Base-by-base conservation (phyloP, 352 stramenopile species). In the Phytophthora fragariae region DNA sequence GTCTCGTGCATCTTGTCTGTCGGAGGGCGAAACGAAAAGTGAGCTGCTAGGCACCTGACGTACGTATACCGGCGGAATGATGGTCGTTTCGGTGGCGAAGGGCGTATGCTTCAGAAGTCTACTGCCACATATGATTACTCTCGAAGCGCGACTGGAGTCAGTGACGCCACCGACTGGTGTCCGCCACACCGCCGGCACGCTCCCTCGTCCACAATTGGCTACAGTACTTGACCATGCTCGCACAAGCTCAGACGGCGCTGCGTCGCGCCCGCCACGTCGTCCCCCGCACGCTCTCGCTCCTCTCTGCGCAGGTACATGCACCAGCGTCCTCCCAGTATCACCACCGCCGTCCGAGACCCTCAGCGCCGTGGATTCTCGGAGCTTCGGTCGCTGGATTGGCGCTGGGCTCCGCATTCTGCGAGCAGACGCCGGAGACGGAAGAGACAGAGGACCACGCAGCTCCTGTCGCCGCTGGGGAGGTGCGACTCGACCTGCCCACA, bases 401-500 rank as follows among this genome's bases (percentile, higher is more conserved):
- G 24, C 14, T 76, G 10, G 37, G 39, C 17, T 19, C 50, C 12
- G 58, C 71, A 2, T 21, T 74, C 21, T 83, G 80, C 19, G 63
- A 75, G 59, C 74, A 70, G 57, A 57, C 56, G 3, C 52, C 17
- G 58, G 63, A 76, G 3, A 31, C 39, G 6, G 24, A 57, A 2
- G n/a, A 11, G 19, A 55, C 6, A 15, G 11, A 46, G 14, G 37
- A 17, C 37, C 11, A 46, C 15, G 37, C 37, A n/a, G n/a, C 27
- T 8, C 50, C 64, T 1, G 73, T 65, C 9, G 54, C 79, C 11
- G 64, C 33, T n/a, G 86, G 86, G 0, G 59, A 82, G 49, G 67
- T 77, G 6, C 78, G 88, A 1, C 58, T 61, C 27, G 39, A 80
- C 41, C 76, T 95, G 2, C 89, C 88, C 12, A 93, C 84, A 15